phyloP scores from a whole-genome alignment of 345 rosid species.

The Eucalyptus albens region DNA sequence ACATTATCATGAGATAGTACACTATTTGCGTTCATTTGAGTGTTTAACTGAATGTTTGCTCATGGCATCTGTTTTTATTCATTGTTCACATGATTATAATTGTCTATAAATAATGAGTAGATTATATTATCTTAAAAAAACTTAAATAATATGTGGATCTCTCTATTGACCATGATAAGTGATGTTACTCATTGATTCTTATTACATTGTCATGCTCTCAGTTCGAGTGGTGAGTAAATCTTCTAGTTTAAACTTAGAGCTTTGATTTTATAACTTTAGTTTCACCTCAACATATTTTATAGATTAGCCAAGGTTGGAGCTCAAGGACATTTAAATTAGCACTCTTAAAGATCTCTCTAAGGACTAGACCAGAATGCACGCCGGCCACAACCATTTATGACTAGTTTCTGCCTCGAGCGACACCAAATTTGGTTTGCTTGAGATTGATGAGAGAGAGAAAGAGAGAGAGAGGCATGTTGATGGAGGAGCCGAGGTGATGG shows the following conservation, averaged over 20 bases:
- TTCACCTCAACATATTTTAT: background rate
- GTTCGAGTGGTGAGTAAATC: background rate
- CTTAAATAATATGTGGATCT: background rate
- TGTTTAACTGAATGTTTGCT: background rate
- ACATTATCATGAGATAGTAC: background rate
- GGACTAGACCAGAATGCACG: background rate
- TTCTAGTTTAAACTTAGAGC: background rate
- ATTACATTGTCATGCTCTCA: background rate
- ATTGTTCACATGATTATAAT: background rate
- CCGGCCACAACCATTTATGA: background rate
- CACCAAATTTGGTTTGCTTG: background rate
- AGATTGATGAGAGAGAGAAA: too few relatives aligned
- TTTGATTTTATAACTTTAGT: background rate
- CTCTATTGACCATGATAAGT: background rate
- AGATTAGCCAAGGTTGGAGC: background rate
- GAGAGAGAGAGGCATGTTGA: background rate
- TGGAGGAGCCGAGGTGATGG: background rate
- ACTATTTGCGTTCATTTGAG: background rate
- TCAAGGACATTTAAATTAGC: background rate
- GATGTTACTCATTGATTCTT: background rate
- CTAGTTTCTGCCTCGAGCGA: rapidly evolving
- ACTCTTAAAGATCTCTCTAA: background rate
- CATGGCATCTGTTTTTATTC: background rate
- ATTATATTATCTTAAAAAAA: background rate
- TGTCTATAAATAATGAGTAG: background rate